Percentiles rank a stretch among this genome's conserved stretches.
phyloP scores from a whole-genome alignment of 176 grass and related monocot species.

The Paspalum vaginatum region DNA sequence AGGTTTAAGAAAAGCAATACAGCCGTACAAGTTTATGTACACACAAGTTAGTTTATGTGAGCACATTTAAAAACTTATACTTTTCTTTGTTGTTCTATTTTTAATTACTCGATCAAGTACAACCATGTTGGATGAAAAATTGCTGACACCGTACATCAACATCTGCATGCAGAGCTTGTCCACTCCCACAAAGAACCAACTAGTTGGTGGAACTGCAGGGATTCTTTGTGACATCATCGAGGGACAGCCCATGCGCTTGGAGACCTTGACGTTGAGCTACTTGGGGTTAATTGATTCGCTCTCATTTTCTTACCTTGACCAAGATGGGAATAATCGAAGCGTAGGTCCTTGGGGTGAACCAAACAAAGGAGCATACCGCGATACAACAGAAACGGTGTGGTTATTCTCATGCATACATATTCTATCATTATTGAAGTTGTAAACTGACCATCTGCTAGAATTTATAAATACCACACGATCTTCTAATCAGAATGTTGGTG shows the following conservation, averaged over 20 bases:
- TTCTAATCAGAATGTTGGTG: neutral
- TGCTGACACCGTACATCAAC: neutral
- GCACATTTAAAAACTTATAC: no score
- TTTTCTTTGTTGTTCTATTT: no score
- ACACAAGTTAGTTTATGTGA: no score
- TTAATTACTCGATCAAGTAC: no score
- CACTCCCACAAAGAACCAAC: neutral
- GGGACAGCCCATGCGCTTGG: neutral
- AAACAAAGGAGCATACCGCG: neutral
- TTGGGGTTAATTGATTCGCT: neutral
- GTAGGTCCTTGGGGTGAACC: neutral
- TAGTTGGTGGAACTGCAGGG: neutral
- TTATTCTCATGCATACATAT: neutral
- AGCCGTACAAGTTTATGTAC: no score
- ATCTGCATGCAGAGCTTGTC: neutral
- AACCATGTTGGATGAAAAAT: neutral
- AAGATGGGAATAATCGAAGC: neutral
- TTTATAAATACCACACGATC: neutral
- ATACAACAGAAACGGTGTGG: neutral
- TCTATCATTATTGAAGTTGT: no score
- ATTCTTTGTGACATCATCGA: neutral
- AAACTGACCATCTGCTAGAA: no score
- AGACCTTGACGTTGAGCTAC: neutral
- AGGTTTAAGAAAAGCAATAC: no score
- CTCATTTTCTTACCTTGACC: slow-evolving; percentile 6